Conservation (phyloP, 202 grass and related monocot genomes). For the Saccharum hybrid region DNA sequence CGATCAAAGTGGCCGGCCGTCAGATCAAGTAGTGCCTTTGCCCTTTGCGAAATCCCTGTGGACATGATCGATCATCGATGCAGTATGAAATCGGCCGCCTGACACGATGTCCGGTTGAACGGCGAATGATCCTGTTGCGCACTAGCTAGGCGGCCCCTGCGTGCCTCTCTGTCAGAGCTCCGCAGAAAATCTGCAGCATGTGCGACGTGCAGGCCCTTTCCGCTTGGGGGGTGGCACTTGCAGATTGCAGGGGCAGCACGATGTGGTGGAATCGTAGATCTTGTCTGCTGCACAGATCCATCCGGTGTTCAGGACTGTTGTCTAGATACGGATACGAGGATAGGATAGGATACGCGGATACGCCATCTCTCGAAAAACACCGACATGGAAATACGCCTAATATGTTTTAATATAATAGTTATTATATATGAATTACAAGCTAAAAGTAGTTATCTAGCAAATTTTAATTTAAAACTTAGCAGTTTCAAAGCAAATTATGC, state of each 20-base stretch:
- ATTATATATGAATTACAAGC: too few species aligned
- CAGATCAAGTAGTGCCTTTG: not conserved
- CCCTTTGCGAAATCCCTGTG: not conserved
- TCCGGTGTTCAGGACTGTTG: not conserved
- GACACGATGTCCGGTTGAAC: not conserved
- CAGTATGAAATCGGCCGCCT: not conserved
- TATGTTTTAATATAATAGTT: too few species aligned
- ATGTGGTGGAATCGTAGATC: slow-evolving; percentile 29
- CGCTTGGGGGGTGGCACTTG: not conserved
- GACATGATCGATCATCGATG: not conserved
- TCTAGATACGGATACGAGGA: too few species aligned
- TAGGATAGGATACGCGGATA: too few species aligned
- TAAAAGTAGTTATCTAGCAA: too few species aligned
- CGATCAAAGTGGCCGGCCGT: slow-evolving; percentile 1
- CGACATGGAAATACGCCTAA: too few species aligned
- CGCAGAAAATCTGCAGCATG: not conserved
- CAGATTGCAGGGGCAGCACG: not conserved
- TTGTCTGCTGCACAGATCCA: slow-evolving; percentile 16
- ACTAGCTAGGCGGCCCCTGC: not conserved
- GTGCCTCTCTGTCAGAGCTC: slow-evolving; percentile 1
- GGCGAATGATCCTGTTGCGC: not conserved
- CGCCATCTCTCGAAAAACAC: too few species aligned
- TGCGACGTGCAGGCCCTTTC: not conserved
- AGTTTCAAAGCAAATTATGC: too few species aligned
- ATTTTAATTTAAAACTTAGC: too few species aligned